phyloP scores from a whole-genome alignment of 1,284 basidiomycete genomes.

The Moesziomyces parantarcticus region DNA sequence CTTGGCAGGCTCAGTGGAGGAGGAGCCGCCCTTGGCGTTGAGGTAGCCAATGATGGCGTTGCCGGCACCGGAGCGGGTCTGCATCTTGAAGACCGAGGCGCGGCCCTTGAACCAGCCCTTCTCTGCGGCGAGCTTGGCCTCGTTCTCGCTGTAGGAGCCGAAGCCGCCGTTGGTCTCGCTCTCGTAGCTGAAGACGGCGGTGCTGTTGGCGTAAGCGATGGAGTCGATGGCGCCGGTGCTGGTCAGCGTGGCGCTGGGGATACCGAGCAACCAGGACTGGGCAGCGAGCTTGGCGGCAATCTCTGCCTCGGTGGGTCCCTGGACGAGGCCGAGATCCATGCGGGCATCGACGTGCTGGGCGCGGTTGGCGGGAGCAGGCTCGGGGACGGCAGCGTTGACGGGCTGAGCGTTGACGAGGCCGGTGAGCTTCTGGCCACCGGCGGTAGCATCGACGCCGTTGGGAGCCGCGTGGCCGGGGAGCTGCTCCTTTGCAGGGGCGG shows the following conservation, averaged over 20 bases:
- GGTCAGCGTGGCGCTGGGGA: constrained; percentile 46
- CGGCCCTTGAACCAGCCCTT: constrained; percentile 49
- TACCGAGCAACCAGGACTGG: constrained; percentile 56
- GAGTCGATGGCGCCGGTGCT: constrained; percentile 60
- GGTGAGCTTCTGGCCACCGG: constrained; percentile 46
- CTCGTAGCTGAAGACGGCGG: constrained; percentile 66
- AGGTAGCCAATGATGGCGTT: constrained; percentile 65
- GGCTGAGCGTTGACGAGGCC: constrained; percentile 52
- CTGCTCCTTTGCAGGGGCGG: constrained; percentile 29
- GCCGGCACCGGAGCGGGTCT: constrained; percentile 74
- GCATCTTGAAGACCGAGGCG: constrained; percentile 64
- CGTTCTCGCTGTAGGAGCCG: constrained; percentile 59
- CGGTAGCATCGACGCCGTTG: constrained; percentile 43
- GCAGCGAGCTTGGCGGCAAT: constrained; percentile 42
- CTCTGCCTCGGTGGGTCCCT: constrained; percentile 41
- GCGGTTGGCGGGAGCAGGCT: constrained; percentile 50
- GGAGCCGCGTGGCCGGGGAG: constrained; percentile 39
- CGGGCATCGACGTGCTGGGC: constrained; percentile 51
- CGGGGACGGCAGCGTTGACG: constrained; percentile 32
- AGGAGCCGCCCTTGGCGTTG: constrained; percentile 45
- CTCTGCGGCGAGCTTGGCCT: constrained; percentile 40
- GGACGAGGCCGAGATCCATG: constrained; percentile 49
- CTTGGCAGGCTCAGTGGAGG: constrained; percentile 39
- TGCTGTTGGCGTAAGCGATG: constrained; percentile 60
- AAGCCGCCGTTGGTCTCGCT: constrained; percentile 61